Percentiles rank a stretch among this genome's conserved stretches.
phyloP scores from a whole-genome alignment of 2,329 filamentous ascomycete genomes.

The Chrysoporthe deuterocubensis region DNA sequence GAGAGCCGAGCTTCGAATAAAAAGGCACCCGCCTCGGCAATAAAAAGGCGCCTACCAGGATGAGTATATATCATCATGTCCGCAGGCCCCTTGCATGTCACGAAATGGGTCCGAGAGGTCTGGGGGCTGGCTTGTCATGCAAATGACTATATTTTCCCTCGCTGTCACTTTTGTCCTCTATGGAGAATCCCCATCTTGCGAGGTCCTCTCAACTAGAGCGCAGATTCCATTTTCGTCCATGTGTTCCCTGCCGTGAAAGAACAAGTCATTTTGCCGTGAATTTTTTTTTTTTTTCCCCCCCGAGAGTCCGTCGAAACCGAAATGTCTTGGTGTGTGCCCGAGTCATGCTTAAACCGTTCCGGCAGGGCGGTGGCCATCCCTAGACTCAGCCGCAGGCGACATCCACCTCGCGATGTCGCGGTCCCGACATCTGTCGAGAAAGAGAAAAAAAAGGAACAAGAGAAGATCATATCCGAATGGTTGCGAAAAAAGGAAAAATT shows the following conservation, averaged over 20 bases:
- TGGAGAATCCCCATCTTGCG: constrained; percentile 13
- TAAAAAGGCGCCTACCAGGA: neutral
- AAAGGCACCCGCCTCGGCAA: neutral
- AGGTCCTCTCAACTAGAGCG: constrained; percentile 24
- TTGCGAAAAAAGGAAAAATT: constrained; percentile 1
- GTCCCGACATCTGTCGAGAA: constrained; percentile 17
- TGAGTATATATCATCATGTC: neutral
- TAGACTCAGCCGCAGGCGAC: constrained; percentile 19
- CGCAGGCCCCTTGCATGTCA: neutral
- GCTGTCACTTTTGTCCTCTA: constrained; percentile 23
- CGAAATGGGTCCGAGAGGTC: neutral
- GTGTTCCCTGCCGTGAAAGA: constrained; percentile 25
- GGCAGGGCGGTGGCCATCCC: constrained; percentile 19
- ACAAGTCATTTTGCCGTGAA: constrained; percentile 25
- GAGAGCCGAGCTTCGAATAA: too few relatives aligned
- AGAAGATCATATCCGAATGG: constrained; percentile 10
- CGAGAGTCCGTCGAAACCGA: constrained; percentile 23
- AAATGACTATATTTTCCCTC: constrained; percentile 1
- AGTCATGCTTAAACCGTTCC: constrained; percentile 15
- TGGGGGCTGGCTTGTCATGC: neutral
- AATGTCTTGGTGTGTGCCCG: constrained; percentile 14
- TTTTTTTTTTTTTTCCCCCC: constrained; percentile 20
- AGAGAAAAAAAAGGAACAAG: constrained; percentile 1
- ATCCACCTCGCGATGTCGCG: constrained; percentile 15
- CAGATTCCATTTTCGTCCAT: constrained; percentile 26